A percentile compares a stretch with the other conserved stretches of the same genome.
phyloP scores from a whole-genome alignment of 345 rosid species.

The Pugionium cornutum region DNA sequence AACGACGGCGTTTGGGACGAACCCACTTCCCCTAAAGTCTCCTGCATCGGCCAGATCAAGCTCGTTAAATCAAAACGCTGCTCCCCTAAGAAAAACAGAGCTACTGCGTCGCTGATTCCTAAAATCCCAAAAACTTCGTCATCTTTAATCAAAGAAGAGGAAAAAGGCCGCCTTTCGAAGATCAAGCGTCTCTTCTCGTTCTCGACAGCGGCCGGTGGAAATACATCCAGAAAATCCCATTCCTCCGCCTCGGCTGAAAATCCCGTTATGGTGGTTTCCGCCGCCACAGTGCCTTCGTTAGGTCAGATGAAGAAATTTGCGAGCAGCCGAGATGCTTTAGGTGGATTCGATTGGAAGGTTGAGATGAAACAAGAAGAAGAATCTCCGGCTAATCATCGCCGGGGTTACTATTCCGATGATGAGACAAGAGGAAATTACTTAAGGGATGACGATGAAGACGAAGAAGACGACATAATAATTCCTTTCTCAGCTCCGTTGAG shows the following conservation, averaged over 20 bases:
- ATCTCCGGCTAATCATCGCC: constrained; percentile 48
- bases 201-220: not conserved
- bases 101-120: constrained; percentile 13
- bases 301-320: constrained; percentile 79
- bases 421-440: constrained; percentile 40
- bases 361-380: constrained; percentile 48
- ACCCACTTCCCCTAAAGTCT: constrained; percentile 86
- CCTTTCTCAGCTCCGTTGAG: constrained; percentile 78
- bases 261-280: constrained; percentile 31
- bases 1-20: constrained; percentile 52
- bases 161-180: constrained; percentile 35
- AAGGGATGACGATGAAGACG: constrained; percentile 31
- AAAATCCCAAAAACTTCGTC: constrained; percentile 15
- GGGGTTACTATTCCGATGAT: constrained; percentile 56
- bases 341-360: constrained; percentile 63
- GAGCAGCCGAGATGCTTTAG: constrained; percentile 62
- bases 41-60: constrained; percentile 94
- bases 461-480: constrained; percentile 41
- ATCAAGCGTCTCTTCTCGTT: constrained; percentile 48
- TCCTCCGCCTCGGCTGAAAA: constrained; percentile 9
- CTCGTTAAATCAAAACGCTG: constrained; percentile 32
- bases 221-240: constrained; percentile 36
- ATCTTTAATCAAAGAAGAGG: not conserved
- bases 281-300: constrained; percentile 51
- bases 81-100: constrained; percentile 44